Evolutionary conservation across 2,329 filamentous ascomycete genomes (phyloP).

Genomic region (Chaetomium globosum): DNA sequence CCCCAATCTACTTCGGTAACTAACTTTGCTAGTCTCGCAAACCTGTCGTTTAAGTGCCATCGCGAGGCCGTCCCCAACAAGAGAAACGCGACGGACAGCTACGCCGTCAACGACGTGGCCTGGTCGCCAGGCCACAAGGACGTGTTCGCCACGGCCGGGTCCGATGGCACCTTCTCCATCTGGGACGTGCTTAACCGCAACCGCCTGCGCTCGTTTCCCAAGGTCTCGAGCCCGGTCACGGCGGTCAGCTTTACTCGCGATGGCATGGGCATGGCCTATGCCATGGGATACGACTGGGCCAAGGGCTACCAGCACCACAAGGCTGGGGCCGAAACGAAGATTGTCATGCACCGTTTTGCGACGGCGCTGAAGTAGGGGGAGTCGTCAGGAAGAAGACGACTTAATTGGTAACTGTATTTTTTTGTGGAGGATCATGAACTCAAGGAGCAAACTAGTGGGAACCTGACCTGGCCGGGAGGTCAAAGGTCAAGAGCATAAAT

Average conservation of each 20-base stretch:
- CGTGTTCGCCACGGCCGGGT: slow-evolving; percentile 41
- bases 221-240: slow-evolving; percentile 58
- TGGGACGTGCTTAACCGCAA: slow-evolving; percentile 59
- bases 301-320: slow-evolving; percentile 56
- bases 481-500: slow-evolving; percentile 22
- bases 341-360: slow-evolving; percentile 40
- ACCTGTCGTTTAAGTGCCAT: slow-evolving; percentile 44
- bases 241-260: slow-evolving; percentile 63
- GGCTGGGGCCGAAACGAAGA: slow-evolving; percentile 28
- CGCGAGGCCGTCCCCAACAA: slow-evolving; percentile 32
- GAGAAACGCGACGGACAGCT: slow-evolving; percentile 38
- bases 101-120: slow-evolving; percentile 41
- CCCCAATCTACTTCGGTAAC: not conserved
- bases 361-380: slow-evolving; percentile 29
- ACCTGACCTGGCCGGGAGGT: not conserved
- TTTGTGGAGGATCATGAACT: slow-evolving; percentile 7
- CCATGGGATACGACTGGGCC: slow-evolving; percentile 73
- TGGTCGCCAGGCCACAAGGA: slow-evolving; percentile 38
- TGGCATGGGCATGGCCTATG: slow-evolving; percentile 61
- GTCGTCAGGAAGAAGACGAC: not conserved
- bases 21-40: slow-evolving; percentile 26
- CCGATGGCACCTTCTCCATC: slow-evolving; percentile 49
- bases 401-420: slow-evolving; percentile 17
- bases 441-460: not conserved
- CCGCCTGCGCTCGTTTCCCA: slow-evolving; percentile 57